A percentile compares a stretch with the other conserved stretches of the same genome.
Evolutionary conservation across 257 asterid genomes (phyloP).

Genomic region (Penstemon davidsonii): DNA sequence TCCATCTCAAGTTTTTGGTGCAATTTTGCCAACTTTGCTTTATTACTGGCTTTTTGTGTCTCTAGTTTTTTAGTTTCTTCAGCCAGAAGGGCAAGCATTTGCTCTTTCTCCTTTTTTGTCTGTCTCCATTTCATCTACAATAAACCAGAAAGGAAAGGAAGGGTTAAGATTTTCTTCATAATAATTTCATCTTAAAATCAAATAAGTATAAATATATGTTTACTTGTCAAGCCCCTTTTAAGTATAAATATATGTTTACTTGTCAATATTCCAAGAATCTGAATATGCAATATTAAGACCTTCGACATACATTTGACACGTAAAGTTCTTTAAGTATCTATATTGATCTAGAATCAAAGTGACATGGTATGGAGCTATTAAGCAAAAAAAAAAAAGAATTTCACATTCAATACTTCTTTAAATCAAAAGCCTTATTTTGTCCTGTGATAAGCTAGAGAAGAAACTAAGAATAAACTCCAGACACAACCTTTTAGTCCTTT

Average conservation of each 20-base stretch:
- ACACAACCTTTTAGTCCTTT: not conserved
- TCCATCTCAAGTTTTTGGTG: slow-evolving; percentile 27
- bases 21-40: slow-evolving; percentile 17
- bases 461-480: not conserved
- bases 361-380: not conserved
- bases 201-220: not conserved
- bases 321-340: not conserved
- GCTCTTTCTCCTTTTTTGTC: slow-evolving; percentile 27
- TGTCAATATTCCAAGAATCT: not conserved
- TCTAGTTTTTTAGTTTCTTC: slow-evolving; percentile 27
- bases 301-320: not conserved
- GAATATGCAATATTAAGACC: not conserved
- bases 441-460: not conserved
- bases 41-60: slow-evolving; percentile 18
- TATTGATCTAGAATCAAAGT: not conserved
- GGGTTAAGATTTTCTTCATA: slow-evolving; percentile 18
- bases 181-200: not conserved
- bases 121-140: slow-evolving; percentile 30
- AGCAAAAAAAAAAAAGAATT: not conserved
- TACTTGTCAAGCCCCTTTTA: slow-evolving; percentile 4
- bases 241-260: too few species aligned
- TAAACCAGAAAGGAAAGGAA: not conserved
- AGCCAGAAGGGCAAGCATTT: slow-evolving; percentile 9
- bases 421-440: not conserved
- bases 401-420: not conserved